Evolutionary conservation across 2,329 filamentous ascomycete species (phyloP), one percentile per base, ranked within the genome.

Genomic region (Talaromyces albobiverticillius): DNA sequence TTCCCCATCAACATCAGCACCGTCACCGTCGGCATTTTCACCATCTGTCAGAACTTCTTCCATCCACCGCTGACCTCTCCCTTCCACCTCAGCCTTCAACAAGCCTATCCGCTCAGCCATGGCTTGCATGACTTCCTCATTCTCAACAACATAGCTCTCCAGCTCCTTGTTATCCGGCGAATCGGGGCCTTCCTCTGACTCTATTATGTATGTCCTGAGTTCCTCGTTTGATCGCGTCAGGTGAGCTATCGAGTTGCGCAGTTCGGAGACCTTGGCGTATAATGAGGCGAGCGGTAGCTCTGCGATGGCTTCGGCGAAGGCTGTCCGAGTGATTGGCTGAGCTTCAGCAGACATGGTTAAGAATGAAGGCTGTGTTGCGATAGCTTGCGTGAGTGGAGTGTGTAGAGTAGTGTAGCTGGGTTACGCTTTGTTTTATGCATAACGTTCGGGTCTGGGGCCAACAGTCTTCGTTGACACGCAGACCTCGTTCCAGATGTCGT

Each of bases 191-290:
- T 60, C 52, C 18, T 50, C 57, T 1, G 54, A 57, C 31, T 66
- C 69, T 26, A 63, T 55, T 22, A 76, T 63, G 61, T 78, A 85
- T 5, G 76, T 72, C 46, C 78, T 71, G 48, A 86, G 76, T 61
- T 85, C 79, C 38, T 68, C 66, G 65, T 86, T 86, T 11, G 80
- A 83, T 46, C 73, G 73, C 42, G 76, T 70, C 25, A 87, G 78
- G 61, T 86, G 83, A 2, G 72, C 66, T 62, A 85, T 81, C 55
- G 76, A 81, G 71, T 86, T 86, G 41, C 72, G 73, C 9, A 87
- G 74, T 62, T 87, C 84, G 54, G 78, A 75, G 54, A 79, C 79
- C 74, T 86, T 86, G 64, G 76, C 72, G 71, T 85, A 82, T 25
- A 87, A 71, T 18, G 79, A 76, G 56, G 80, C 77, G 59, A 85